Evolutionary conservation across 306 rosid species (phyloP).

Genomic region (Comarum palustre): DNA sequence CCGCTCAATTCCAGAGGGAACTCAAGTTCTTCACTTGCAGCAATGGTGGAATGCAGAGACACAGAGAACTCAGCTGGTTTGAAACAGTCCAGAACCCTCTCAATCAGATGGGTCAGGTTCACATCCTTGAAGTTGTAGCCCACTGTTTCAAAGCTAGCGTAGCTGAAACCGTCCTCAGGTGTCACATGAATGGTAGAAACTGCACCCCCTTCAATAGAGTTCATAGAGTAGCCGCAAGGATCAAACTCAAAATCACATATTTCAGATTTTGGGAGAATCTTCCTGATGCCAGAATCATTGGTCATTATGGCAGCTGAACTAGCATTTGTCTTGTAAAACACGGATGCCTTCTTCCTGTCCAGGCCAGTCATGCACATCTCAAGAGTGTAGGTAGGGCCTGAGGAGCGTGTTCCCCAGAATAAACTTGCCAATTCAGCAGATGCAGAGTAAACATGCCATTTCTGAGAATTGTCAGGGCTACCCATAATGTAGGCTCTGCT

Average conservation of each 20-base stretch:
- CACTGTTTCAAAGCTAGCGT: constrained; percentile 84
- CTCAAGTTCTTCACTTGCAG: constrained; percentile 25
- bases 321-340: constrained; percentile 49
- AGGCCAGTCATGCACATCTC: constrained; percentile 96
- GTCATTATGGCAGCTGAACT: constrained; percentile 70
- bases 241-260: constrained; percentile 90
- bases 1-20: constrained; percentile 54
- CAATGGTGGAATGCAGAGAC: constrained; percentile 53
- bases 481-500: constrained; percentile 75
- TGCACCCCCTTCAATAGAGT: constrained; percentile 73
- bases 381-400: constrained; percentile 53
- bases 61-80: constrained; percentile 74
- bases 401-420: constrained; percentile 28
- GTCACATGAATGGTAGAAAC: constrained; percentile 88
- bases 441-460: constrained; percentile 90
- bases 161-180: constrained; percentile 96
- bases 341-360: constrained; percentile 66
- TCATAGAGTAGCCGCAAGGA: constrained; percentile 97
- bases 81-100: constrained; percentile 78
- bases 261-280: constrained; percentile 72
- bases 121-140: constrained; percentile 58
- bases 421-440: constrained; percentile 35
- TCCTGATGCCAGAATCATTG: constrained; percentile 62
- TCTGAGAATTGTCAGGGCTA: constrained; percentile 45
- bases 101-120: constrained; percentile 44